Conservation (phyloP, 2,329 filamentous ascomycete species). For the Penicillium sp. region DNA sequence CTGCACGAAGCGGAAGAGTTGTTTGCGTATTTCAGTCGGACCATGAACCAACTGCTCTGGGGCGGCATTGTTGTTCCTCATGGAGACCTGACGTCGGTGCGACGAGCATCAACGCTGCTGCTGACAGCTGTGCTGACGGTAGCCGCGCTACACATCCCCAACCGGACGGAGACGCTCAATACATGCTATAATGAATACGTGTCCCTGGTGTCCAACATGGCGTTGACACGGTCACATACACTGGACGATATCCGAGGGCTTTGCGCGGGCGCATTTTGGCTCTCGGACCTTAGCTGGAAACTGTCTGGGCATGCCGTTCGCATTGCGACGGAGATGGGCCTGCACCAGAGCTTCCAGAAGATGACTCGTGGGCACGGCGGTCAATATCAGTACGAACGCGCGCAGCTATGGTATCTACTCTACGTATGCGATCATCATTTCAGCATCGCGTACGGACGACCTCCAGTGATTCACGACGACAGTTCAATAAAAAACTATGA, state of each 20-base stretch:
- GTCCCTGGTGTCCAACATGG: constrained; percentile 53
- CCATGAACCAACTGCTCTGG: constrained; percentile 51
- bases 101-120: constrained; percentile 53
- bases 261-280: constrained; percentile 60
- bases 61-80: constrained; percentile 51
- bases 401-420: constrained; percentile 59
- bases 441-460: constrained; percentile 58
- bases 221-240: constrained; percentile 56
- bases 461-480: constrained; percentile 57
- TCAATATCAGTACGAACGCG: constrained; percentile 52
- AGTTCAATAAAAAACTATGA: constrained; percentile 56
- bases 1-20: constrained; percentile 50
- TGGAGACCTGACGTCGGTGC: constrained; percentile 48
- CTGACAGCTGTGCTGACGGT: constrained; percentile 56
- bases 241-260: constrained; percentile 58
- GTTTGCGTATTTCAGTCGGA: constrained; percentile 49
- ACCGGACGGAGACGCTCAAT: constrained; percentile 50
- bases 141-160: constrained; percentile 56
- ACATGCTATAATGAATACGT: constrained; percentile 57
- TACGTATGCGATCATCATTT: constrained; percentile 66
- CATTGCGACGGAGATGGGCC: constrained; percentile 55
- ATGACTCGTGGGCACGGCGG: constrained; percentile 46
- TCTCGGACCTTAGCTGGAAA: constrained; percentile 61
- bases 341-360: constrained; percentile 53
- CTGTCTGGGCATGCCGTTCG: constrained; percentile 57